phyloP scores from a whole-genome alignment of 371 early-diverging fungal species.

The Parasitella parasitica region DNA sequence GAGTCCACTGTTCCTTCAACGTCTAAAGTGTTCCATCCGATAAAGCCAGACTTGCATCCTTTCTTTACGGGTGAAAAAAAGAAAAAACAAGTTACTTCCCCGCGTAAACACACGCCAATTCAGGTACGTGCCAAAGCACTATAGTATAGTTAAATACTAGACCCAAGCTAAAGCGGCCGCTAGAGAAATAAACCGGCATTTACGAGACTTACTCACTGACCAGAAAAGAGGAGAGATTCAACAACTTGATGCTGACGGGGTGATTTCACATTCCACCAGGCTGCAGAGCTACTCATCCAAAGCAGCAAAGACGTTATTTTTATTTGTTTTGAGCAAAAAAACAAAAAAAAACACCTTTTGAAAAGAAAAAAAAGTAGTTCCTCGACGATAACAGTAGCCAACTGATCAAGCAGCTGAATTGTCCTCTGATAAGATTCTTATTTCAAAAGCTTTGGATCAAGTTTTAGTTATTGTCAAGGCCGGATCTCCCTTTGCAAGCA shows the following conservation, averaged over 20 bases:
- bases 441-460: neutral
- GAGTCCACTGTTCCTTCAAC: neutral
- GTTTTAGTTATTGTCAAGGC: neutral
- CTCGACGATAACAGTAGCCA: neutral
- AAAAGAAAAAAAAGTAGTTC: neutral
- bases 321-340: neutral
- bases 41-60: neutral
- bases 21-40: neutral
- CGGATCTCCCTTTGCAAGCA: neutral
- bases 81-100: neutral
- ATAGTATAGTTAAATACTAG: neutral
- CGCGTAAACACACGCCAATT: neutral
- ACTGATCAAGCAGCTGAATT: neutral
- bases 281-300: neutral
- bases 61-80: neutral
- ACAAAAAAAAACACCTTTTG: neutral
- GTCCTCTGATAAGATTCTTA: neutral
- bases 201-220: neutral
- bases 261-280: neutral
- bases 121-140: slow-evolving; percentile 2
- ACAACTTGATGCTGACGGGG: neutral
- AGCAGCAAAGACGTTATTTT: neutral
- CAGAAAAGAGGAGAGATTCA: neutral
- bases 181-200: neutral
- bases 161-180: slow-evolving; percentile 1